phyloP scores from a whole-genome alignment of 441 rosid species.

The Gossypium armourianum region DNA sequence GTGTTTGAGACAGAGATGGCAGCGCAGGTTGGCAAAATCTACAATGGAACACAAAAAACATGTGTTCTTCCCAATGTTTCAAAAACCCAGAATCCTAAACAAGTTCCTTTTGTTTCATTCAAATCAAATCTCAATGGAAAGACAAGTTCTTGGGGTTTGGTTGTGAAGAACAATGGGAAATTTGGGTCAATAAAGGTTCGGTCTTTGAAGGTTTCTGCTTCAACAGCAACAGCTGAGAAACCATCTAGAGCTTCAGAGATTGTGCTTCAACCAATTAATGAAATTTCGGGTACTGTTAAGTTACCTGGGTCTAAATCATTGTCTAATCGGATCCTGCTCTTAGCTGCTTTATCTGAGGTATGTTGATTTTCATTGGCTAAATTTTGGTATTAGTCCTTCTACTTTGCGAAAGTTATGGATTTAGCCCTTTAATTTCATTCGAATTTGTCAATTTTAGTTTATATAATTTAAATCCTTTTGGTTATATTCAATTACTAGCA shows the following conservation, averaged over 20 bases:
- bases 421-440: no score
- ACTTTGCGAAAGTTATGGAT: no score
- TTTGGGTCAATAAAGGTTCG: slow-evolving; percentile 10
- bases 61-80: slow-evolving; percentile 24
- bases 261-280: slow-evolving; percentile 67
- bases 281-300: slow-evolving; percentile 70
- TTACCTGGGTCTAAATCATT: slow-evolving; percentile 89
- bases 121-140: slow-evolving; percentile 22
- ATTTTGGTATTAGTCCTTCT: no score
- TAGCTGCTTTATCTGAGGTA: slow-evolving; percentile 90
- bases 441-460: no score
- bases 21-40: slow-evolving; percentile 35
- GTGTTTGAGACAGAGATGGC: slow-evolving; percentile 34
- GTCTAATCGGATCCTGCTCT: slow-evolving; percentile 82
- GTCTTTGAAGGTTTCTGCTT: slow-evolving; percentile 41
- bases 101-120: slow-evolving; percentile 27
- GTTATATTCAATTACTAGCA: no score
- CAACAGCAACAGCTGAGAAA: slow-evolving; percentile 55
- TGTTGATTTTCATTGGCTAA: background rate
- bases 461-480: no score
- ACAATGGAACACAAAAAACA: slow-evolving; percentile 30
- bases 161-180: slow-evolving; percentile 22
- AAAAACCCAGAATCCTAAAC: slow-evolving; percentile 23
- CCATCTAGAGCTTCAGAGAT: slow-evolving; percentile 58
- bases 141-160: slow-evolving; percentile 20